Base-by-base conservation (phyloP, 2,329 filamentous ascomycete genomes). In the Aureobasidium melanogenum region DNA sequence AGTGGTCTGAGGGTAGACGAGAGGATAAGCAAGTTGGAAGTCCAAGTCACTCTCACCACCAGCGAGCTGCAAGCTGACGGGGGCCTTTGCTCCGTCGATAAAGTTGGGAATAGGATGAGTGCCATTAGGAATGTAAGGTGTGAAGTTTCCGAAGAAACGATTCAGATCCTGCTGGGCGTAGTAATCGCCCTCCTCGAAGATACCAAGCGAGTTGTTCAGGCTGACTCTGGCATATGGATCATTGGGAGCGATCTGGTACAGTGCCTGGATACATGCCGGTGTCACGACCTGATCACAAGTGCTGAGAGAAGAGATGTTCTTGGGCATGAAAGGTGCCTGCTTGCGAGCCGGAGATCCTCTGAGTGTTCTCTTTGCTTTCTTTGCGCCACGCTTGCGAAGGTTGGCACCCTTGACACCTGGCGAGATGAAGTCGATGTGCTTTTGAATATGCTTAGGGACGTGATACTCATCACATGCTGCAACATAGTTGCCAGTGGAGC, bases 1-100 rank as follows among this genome's bases (percentile, higher is more conserved):
- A 0, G 77, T 69, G 43, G 74, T 74, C 65, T 82, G 79, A 1
- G 80, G 80, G 68, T 76, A 82, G 65, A 82, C 77, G 60, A 83
- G 71, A 0, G 79, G 77, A 61, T 78, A 78, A 1, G 76, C 79
- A 68, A 69, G 52, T 74, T 80, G 69, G 60, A 82, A 80, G 66
- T 82, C 80, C 14, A 83, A 74, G 43, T 78, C 75, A 2, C 74
- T 71, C 62, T 81, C 79, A 12, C 70, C 50, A 2, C 75, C 74
- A 1, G 63, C 60, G 73, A 71, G 52, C 69, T 59, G 47, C 62
- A 64, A 17, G 10, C 56, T 57, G 3, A 65, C 63, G 26, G 65
- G 65, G 9, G 65, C 64, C 3, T 67, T 71, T 51, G 65, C 65
- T 2, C 69, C 66, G 28, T 65, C 65, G 28, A 64, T 54, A 24